phyloP scores from a whole-genome alignment of 1,284 basidiomycete genomes.

The Erythrobasidium hasegawianum region DNA sequence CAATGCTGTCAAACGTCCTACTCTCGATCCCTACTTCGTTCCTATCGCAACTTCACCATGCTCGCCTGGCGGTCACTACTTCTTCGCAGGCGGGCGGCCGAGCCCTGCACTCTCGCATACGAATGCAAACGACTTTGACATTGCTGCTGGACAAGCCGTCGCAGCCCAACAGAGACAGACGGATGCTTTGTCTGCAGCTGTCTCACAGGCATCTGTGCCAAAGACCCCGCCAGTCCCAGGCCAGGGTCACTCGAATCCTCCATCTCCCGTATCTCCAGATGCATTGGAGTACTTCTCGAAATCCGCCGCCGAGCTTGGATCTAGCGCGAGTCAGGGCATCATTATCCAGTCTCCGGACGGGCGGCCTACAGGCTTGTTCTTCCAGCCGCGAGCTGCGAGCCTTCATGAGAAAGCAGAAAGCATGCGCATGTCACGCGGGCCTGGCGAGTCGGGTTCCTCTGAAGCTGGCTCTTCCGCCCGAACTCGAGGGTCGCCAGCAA shows the following conservation, averaged over 20 bases:
- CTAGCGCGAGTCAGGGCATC: slow-evolving; percentile 71
- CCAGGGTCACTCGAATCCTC: slow-evolving; percentile 29
- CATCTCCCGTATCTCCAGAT: slow-evolving; percentile 37
- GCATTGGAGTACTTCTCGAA: slow-evolving; percentile 68
- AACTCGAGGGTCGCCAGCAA: not conserved
- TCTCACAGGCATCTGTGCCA: slow-evolving; percentile 31
- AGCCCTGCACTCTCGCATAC: slow-evolving; percentile 55
- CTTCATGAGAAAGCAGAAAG: slow-evolving; percentile 31
- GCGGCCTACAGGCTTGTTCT: slow-evolving; percentile 87
- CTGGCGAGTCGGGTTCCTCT: not conserved
- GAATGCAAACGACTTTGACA: slow-evolving; percentile 37
- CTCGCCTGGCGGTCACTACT: slow-evolving; percentile 46
- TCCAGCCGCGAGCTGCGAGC: slow-evolving; percentile 61
- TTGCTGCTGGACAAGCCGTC: slow-evolving; percentile 23
- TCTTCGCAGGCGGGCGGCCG: slow-evolving; percentile 46
- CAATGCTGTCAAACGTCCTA: slow-evolving; percentile 74
- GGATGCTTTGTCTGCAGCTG: slow-evolving; percentile 34
- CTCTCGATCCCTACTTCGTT: slow-evolving; percentile 80
- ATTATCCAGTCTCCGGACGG: slow-evolving; percentile 90
- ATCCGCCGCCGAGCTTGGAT: slow-evolving; percentile 60
- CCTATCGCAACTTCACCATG: slow-evolving; percentile 86
- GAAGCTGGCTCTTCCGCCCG: slow-evolving; percentile 3
- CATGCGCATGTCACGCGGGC: slow-evolving; percentile 19
- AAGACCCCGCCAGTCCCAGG: slow-evolving; percentile 17
- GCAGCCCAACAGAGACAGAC: slow-evolving; percentile 10